Evolutionary conservation across 768 basidiomycete genomes (phyloP), one percentile per base, ranked within the genome.

Genomic region (Rubroboletus satanas): DNA sequence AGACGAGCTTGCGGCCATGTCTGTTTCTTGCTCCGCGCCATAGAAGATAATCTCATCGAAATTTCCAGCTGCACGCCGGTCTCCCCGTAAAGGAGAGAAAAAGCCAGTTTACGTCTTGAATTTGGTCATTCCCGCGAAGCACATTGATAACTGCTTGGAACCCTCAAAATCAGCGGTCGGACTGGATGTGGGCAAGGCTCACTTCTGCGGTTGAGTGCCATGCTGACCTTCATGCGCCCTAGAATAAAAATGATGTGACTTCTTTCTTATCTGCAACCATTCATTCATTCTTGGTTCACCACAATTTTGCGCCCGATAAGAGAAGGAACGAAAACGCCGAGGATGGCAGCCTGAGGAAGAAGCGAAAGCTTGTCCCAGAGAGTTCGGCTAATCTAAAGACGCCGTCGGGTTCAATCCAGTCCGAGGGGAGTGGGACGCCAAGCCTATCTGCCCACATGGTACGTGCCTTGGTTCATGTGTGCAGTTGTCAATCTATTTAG

Each of bases 101-200:
- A 83, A 82, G 67, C 85, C 93, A 5, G 83, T 93, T 56, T 98
- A 90, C 67, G 87, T 93, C 44, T 74, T 98, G 45, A 85, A 90
- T 65, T 65, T 98, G 55, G 77, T 74, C 9, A 71, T 94, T 18
- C 84, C 91, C 42, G 72, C 83, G 3, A 72, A 74, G 26, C 74
- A 84, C 28, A 75, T 97, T 9, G 93, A 97, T 64, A 87, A 88
- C 52, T 83, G 83, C 55, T 65, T 93, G 29, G 92, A 90, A 59
- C 91, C 93, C n/a, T 74, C 81, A 17, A 95, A 94, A 73, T 73
- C 75, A 5, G 64, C 74, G 6, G 75, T 94, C 32, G 80, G 86
- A 52, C 75, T 95, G 44, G 78, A 82, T 71, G 94, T 92, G 66
- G 60, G 74, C 60, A 46, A 44, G 37, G 15, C 21, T 44, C 32